Base-by-base conservation (phyloP, 2,329 filamentous ascomycete species). In the Pseudogymnoascus sp. region DNA sequence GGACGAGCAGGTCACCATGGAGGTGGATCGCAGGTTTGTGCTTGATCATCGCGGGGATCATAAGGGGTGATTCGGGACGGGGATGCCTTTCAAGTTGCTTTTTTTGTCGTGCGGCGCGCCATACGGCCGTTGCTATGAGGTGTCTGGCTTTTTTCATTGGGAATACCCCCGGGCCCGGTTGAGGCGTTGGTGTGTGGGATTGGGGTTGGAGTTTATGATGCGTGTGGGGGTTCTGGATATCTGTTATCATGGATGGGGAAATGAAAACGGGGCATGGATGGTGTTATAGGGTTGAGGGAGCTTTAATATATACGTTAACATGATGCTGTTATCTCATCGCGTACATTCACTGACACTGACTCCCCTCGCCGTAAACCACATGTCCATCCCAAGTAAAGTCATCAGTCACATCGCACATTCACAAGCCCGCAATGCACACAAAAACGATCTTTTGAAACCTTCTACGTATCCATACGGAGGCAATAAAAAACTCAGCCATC, bases 1-100 rank as follows among this genome's bases (percentile, higher is more conserved):
- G 72, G 88, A 88, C 70, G 82, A 80, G 66, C 87, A 86, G 68
- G 90, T 86, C 67, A 83, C 90, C 72, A 89, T 90, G 75, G 84
- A 89, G 67, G 89, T 93, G 24, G 88, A 90, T 69, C 79, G 88
- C 64, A 82, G 90, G 60, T 90, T 89, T 72, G 90, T 93, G 7
- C 81, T 93, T 61, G 90, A 93, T 70, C 89, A 90, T 68, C 79
- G 85, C 47, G 77, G 77, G 5, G 56, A 50, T 53, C 29, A 53
- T 53, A 53, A 53, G 47, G 47, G 47, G 8, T 53, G 26, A 31
- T 31, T 19, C 29, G 26, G 6, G 11, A 4, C 8, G 24, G 24
- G 26, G 26, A 8, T 14, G 40, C 11, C 11, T 44, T 42, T 42
- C 16, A 19, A 19, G 16, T 42, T 42, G 38, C 19, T 19, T 42